Base-by-base conservation (phyloP, 371 early-diverging fungal genomes). In the Syncephalis plumigaleata region DNA sequence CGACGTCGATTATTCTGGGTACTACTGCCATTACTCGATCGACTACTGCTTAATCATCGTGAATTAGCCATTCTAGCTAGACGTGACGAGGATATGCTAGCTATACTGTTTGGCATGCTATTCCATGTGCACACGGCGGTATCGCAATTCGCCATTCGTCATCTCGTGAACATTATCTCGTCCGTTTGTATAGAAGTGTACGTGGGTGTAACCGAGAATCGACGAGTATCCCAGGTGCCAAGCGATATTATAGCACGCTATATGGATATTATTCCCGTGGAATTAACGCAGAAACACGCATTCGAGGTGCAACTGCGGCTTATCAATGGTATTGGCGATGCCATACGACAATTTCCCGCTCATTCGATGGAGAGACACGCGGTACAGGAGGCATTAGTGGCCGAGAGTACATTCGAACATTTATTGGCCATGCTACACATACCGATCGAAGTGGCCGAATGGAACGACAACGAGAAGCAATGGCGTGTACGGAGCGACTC, bases 1-100 rank as follows among this genome's bases (percentile, higher is more conserved):
- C 40, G 21, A 8, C 18, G 40, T 40, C 40, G 21, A 21, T 18
- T 21, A 18, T 36, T 46, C n/a, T 46, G 47, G 47, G 20, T 46
- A 36, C 47, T 46, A n/a, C 8, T 46, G 20, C 22, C 26, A 7
- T 11, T 46, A 13, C 25, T 46, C n/a, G 36, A 46, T 36, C 31
- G 18, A 26, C 15, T 24, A 15, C n/a, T 46, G 11, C 26, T 46
- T 15, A 18, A 21, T 24, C 36, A 46, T 21, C 47, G 36, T 15
- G 47, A 46, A 21, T 25, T 46, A 7, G 18, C 47, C 9, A 18
- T 36, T 18, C 37, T 46, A 31, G 26, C 36, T 21, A 5, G 18
- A 15, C 26, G 36, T 17, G 31, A 46, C 9, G 26, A 22, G 9
- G 26, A 24, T 18, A 20, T 15, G 18, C 31, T 46, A 7, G 31